These are phyloP conservation scores for Penicillium sp. DNA, from an alignment of 2,329 filamentous ascomycete species.

Conservation along the genomic window DNA sequence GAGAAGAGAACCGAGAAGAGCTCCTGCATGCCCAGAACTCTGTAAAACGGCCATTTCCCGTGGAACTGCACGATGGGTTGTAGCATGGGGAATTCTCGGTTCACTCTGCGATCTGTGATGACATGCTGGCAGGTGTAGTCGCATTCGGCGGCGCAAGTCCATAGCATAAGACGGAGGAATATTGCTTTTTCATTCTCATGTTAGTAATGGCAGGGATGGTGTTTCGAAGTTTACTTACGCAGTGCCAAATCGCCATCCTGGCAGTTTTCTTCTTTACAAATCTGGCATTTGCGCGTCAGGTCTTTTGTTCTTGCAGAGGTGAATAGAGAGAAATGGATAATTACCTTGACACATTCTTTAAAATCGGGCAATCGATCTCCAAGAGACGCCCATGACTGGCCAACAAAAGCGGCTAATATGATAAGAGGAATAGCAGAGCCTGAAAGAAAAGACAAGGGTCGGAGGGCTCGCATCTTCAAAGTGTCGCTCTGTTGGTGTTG, in stretches of 20 bases:
- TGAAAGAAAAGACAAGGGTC: not conserved
- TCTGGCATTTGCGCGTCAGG: conserved; percentile 46
- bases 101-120: conserved; percentile 68
- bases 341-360: conserved; percentile 79
- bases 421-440: conserved; percentile 14
- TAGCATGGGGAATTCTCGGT: conserved; percentile 59
- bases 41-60: conserved; percentile 96
- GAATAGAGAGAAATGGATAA: conserved; percentile 16
- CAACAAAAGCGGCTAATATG: conserved; percentile 30
- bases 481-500: not conserved
- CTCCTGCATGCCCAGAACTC: conserved; percentile 89
- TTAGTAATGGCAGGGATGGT: conserved; percentile 22
- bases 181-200: conserved; percentile 55
- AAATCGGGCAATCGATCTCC: conserved; percentile 89
- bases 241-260: conserved; percentile 61
- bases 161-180: conserved; percentile 80
- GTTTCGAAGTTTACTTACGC: conserved; percentile 53
- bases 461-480: conserved; percentile 6
- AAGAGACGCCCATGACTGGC: conserved; percentile 60
- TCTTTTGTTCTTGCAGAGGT: not conserved
- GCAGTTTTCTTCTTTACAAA: conserved; percentile 80
- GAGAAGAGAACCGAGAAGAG: conserved; percentile 92
- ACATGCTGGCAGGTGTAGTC: conserved; percentile 98
- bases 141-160: conserved; percentile 91
- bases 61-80: conserved; percentile 83